Conservation (phyloP, 2,329 filamentous ascomycete genomes). For the Tolypocladium ovalisporum region DNA sequence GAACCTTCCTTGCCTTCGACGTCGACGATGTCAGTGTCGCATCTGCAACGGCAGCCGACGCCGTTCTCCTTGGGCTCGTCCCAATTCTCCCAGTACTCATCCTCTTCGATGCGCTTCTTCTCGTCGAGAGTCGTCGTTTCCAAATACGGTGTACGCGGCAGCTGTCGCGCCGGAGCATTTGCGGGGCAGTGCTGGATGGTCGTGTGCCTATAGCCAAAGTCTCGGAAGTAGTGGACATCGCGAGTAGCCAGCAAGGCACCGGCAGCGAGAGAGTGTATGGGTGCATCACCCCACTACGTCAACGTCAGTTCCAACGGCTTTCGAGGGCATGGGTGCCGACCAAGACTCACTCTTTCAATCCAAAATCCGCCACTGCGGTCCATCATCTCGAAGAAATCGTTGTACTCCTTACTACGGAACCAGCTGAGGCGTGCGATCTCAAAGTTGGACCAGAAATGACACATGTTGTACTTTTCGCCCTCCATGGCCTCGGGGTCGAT, state of each 20-base stretch:
- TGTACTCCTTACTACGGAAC: conserved; percentile 95
- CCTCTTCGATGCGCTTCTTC: conserved; percentile 79
- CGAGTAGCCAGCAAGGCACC: conserved; percentile 70
- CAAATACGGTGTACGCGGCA: conserved; percentile 68
- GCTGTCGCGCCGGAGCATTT: conserved; percentile 82
- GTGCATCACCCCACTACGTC: conserved; percentile 87
- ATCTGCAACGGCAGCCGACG: conserved; percentile 90
- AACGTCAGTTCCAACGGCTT: conserved; percentile 12
- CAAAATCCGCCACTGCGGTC: conserved; percentile 96
- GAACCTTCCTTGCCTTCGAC: conserved; percentile 96
- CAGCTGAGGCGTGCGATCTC: conserved; percentile 92
- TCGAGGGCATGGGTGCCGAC: neutral
- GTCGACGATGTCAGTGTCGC: conserved; percentile 94
- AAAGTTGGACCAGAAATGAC: conserved; percentile 99
- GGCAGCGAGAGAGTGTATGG: conserved; percentile 93
- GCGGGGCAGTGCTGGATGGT: conserved; percentile 98
- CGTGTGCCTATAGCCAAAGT: conserved; percentile 95
- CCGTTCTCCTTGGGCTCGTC: conserved; percentile 89
- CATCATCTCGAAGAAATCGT: conserved; percentile 99
- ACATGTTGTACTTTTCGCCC: conserved; percentile 98
- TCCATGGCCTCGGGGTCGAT: conserved; percentile 93
- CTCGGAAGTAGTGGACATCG: conserved; percentile 97
- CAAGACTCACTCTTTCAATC: conserved; percentile 75
- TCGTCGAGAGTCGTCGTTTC: conserved; percentile 73
- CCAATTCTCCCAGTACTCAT: conserved; percentile 87